A percentile compares a stretch with the other conserved stretches of the same genome.
These are phyloP conservation scores for Pestalotiopsis sp. DNA, from an alignment of 2,329 filamentous ascomycete genomes.

Conservation along the genomic window DNA sequence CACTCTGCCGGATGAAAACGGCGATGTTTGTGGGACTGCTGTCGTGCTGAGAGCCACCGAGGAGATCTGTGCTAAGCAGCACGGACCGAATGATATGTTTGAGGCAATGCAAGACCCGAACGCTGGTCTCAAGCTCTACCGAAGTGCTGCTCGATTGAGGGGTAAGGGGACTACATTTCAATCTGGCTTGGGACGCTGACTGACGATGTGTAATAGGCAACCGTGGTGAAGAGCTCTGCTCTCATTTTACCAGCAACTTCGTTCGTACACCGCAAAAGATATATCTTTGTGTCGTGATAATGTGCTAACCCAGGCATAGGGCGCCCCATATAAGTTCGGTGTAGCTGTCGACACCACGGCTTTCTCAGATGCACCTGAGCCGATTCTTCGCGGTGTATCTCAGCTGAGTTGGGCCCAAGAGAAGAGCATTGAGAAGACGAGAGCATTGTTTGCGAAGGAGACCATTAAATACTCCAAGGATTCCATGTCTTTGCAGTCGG, in stretches of 20 bases:
- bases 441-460: conserved; percentile 16
- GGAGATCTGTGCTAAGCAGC: conserved; percentile 48
- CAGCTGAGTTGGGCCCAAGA: conserved; percentile 59
- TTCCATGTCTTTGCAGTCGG: conserved; percentile 28
- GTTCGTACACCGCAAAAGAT: conserved; percentile 31
- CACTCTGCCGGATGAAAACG: conserved; percentile 45
- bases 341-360: conserved; percentile 54
- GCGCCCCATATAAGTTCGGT: conserved; percentile 69
- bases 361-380: conserved; percentile 50
- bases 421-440: conserved; percentile 36
- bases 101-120: conserved; percentile 41
- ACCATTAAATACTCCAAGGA: conserved; percentile 4
- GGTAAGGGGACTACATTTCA: conserved; percentile 26
- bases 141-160: conserved; percentile 38
- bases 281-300: conserved; percentile 25
- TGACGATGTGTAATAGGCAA: conserved; percentile 30
- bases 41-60: conserved; percentile 60
- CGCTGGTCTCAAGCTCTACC: conserved; percentile 45
- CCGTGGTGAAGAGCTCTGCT: conserved; percentile 46
- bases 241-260: conserved; percentile 57
- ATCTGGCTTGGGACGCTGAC: neutral
- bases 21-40: conserved; percentile 49
- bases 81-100: conserved; percentile 67
- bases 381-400: conserved; percentile 52
- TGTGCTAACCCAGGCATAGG: conserved; percentile 35